A percentile compares a stretch with the other conserved stretches of the same genome.
These are phyloP conservation scores for Neurospora sp. DNA, from an alignment of 495 filamentous ascomycete genomes.

Conservation along the genomic window DNA sequence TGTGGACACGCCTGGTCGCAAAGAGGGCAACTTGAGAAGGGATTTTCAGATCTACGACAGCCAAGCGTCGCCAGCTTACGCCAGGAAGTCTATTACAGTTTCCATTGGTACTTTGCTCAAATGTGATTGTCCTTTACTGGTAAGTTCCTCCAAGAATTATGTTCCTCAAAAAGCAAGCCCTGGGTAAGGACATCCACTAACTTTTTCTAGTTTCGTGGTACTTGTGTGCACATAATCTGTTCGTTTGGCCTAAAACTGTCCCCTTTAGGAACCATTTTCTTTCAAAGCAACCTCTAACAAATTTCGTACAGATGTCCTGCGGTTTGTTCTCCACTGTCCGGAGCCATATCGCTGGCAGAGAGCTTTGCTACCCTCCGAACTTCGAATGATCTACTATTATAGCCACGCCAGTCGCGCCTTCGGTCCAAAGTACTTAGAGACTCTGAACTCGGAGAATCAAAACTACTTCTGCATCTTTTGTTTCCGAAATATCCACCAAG, in stretches of 20 bases:
- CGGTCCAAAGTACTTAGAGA: accelerated
- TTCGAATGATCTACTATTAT: background rate
- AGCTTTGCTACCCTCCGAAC: background rate
- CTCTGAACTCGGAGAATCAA: too few relatives aligned
- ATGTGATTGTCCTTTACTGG: background rate
- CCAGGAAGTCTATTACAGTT: background rate
- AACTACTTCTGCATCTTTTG: background rate
- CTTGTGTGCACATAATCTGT: background rate
- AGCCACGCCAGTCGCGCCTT: background rate
- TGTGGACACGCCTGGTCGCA: background rate
- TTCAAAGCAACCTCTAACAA: background rate
- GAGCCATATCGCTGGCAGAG: background rate
- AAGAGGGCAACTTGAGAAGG: background rate
- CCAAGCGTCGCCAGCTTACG: accelerated
- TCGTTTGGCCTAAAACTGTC: background rate
- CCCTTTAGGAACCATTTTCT: background rate
- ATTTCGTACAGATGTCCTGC: background rate
- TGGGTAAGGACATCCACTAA: background rate
- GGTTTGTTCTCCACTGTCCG: background rate
- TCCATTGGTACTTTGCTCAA: background rate
- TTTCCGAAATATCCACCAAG: background rate
- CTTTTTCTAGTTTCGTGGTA: background rate
- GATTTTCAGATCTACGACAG: background rate
- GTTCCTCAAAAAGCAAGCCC: background rate
- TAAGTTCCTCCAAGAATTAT: background rate